A percentile compares a stretch with the other conserved stretches of the same genome.
Evolutionary conservation across 768 basidiomycete species (phyloP).

Genomic region (Grammothele lineata): DNA sequence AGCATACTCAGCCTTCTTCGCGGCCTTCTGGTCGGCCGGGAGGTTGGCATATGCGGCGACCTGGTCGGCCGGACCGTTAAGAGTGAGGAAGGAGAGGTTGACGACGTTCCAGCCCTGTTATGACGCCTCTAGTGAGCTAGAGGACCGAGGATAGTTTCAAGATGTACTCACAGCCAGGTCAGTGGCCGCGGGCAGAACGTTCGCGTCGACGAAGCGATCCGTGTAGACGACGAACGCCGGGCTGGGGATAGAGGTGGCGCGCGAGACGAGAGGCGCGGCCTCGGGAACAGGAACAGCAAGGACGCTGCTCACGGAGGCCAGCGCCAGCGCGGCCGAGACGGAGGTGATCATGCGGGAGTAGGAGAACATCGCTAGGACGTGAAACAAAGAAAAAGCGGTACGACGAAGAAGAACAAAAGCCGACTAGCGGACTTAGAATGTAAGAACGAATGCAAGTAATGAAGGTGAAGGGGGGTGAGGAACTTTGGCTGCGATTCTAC

Average conservation of each 20-base stretch:
- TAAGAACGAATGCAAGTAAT: slow-evolving; percentile 6
- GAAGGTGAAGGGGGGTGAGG: not conserved
- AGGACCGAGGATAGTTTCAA: too few species aligned
- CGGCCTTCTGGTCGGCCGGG: slow-evolving; percentile 5
- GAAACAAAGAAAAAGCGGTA: not conserved
- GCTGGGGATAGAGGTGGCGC: not conserved
- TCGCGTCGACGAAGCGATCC: slow-evolving; percentile 10
- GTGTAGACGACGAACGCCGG: slow-evolving; percentile 12
- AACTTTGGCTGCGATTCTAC: too few species aligned
- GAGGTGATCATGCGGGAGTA: slow-evolving; percentile 14
- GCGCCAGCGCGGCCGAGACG: slow-evolving; percentile 14
- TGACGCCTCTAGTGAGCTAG: too few species aligned
- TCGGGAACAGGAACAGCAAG: not conserved
- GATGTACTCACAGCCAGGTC: slow-evolving; percentile 6
- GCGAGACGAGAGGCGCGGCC: not conserved
- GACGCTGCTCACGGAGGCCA: slow-evolving; percentile 5
- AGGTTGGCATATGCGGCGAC: slow-evolving; percentile 5
- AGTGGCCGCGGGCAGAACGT: slow-evolving; percentile 10
- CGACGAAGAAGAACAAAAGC: slow-evolving; percentile 7
- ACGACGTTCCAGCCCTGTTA: slow-evolving; percentile 12
- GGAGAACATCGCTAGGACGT: slow-evolving; percentile 10
- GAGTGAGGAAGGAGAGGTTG: slow-evolving; percentile 9
- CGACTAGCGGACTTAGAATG: slow-evolving; percentile 14
- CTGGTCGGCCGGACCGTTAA: slow-evolving; percentile 9
- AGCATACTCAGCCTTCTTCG: slow-evolving; percentile 20